phyloP scores from a whole-genome alignment of 1,284 basidiomycete species.

The Heterobasidion occidentale region DNA sequence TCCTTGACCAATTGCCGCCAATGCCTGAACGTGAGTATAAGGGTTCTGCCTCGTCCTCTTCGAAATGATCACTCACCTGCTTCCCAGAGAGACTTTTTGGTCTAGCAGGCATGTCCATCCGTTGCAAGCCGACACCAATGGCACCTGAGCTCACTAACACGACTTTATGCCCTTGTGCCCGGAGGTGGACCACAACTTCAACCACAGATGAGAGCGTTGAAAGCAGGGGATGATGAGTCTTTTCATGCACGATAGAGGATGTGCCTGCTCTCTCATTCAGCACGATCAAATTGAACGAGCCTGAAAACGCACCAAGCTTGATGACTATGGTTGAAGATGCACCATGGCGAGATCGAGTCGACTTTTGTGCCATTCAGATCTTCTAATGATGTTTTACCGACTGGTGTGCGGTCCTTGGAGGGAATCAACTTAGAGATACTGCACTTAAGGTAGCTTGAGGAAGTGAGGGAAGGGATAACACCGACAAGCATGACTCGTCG shows the following conservation, averaged over 20 bases:
- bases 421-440: too few species aligned
- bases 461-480: not conserved
- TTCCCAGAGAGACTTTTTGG: slow-evolving; percentile 87
- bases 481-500: not conserved
- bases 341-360: slow-evolving; percentile 15
- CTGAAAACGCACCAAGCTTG: slow-evolving; percentile 62
- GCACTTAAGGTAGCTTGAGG: too few species aligned
- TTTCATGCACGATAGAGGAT: slow-evolving; percentile 90
- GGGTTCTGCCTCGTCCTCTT: not conserved
- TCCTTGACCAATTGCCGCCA: slow-evolving; percentile 96
- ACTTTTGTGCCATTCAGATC: not conserved
- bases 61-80: slow-evolving; percentile 49
- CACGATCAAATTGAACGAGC: not conserved
- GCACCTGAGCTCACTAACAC: slow-evolving; percentile 95
- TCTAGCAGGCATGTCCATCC: slow-evolving; percentile 78
- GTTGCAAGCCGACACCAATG: slow-evolving; percentile 88
- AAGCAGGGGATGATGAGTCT: slow-evolving; percentile 83
- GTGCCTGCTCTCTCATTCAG: slow-evolving; percentile 49
- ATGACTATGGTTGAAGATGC: slow-evolving; percentile 68
- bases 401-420: too few species aligned
- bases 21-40: slow-evolving; percentile 46
- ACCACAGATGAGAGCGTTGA: slow-evolving; percentile 89
- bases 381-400: not conserved
- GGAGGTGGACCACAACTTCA: slow-evolving; percentile 82
- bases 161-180: slow-evolving; percentile 82